Percentiles rank a stretch among this genome's conserved stretches.
These are phyloP conservation scores for Lagenaria siceraria DNA, from an alignment of 306 rosid species.

Conservation along the genomic window DNA sequence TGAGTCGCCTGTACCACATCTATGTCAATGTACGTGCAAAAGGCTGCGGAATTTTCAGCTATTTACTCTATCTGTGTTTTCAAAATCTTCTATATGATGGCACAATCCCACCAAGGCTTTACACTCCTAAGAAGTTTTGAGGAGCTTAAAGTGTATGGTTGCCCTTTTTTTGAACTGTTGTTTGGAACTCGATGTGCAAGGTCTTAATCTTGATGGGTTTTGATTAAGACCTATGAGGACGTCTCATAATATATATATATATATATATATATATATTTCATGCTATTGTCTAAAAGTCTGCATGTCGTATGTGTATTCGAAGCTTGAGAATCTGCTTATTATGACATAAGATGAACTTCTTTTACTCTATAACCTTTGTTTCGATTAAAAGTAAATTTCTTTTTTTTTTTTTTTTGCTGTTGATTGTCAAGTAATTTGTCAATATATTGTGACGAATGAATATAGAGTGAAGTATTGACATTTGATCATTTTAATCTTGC, in stretches of 20 bases:
- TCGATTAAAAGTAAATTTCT: not conserved
- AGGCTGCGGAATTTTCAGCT: not conserved
- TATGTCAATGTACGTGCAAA: not conserved
- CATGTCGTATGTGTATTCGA: not conserved
- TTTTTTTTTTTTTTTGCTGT: too few relatives aligned
- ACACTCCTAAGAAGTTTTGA: not conserved
- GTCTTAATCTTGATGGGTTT: not conserved
- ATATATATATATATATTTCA: too few relatives aligned
- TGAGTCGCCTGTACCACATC: not conserved
- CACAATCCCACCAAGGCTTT: not conserved
- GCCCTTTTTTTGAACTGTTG: not conserved
- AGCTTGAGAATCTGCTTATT: not conserved
- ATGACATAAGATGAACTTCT: not conserved
- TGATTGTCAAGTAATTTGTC: not conserved
- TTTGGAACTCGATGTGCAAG: not conserved
- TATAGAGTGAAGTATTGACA: conserved; percentile 8
- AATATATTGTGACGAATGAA: not conserved
- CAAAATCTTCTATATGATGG: not conserved
- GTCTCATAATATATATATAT: not conserved
- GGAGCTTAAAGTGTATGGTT: not conserved
- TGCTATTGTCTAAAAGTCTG: too few relatives aligned
- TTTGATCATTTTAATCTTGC: conserved; percentile 31
- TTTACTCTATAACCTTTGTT: not conserved
- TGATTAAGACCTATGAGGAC: not conserved
- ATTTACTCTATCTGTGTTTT: not conserved